A percentile compares a stretch with the other conserved stretches of the same genome.
These are phyloP conservation scores for Naganishia randhawae DNA, from an alignment of 768 basidiomycete genomes.

Conservation along the genomic window DNA sequence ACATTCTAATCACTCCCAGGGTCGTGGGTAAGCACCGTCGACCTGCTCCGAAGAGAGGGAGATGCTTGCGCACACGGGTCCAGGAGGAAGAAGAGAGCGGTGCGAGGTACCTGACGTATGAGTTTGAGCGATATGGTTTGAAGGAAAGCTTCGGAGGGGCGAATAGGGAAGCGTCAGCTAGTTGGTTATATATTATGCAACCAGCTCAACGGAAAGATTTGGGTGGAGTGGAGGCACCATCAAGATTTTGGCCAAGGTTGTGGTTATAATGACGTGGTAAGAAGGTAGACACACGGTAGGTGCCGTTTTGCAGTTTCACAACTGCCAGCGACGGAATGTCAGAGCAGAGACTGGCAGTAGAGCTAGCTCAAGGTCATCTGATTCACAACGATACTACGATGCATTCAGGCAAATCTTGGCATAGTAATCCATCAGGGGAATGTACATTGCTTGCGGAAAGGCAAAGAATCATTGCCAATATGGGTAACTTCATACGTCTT, in stretches of 20 bases:
- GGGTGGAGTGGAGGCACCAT: neutral
- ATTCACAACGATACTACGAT: too few relatives aligned
- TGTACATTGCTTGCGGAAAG: too few relatives aligned
- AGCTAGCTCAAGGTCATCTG: too few relatives aligned
- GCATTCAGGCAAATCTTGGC: too few relatives aligned
- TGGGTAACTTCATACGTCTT: too few relatives aligned
- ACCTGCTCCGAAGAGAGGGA: conserved; percentile 17
- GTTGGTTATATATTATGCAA: conserved; percentile 2
- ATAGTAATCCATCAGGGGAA: too few relatives aligned
- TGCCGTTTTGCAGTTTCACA: neutral
- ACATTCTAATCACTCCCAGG: neutral
- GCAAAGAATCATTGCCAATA: too few relatives aligned
- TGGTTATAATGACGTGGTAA: neutral
- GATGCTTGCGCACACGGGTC: neutral
- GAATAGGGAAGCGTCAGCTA: neutral
- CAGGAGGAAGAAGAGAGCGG: conserved; percentile 18
- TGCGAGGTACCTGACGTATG: conserved; percentile 45
- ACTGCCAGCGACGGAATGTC: too few relatives aligned
- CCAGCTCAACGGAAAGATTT: neutral
- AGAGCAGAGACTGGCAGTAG: too few relatives aligned
- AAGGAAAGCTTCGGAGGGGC: too few relatives aligned
- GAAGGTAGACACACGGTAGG: neutral
- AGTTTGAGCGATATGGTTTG: conserved; percentile 48
- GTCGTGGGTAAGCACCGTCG: conserved; percentile 18
- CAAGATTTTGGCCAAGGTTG: neutral